Base-by-base conservation (phyloP, 768 basidiomycete species). In the Dioszegia hungarica region DNA sequence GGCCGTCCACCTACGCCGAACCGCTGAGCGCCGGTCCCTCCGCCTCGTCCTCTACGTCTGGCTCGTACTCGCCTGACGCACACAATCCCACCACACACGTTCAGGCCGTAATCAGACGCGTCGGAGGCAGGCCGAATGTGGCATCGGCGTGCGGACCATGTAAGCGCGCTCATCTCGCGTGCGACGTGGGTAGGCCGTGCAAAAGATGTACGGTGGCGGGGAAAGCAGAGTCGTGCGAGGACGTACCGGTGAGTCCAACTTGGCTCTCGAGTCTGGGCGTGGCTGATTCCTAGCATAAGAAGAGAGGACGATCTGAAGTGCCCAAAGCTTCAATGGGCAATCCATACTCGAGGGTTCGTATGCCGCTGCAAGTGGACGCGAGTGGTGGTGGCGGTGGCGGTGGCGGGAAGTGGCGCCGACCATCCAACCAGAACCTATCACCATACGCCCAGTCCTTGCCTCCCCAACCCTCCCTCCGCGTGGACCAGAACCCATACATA, bases 151-250 rank as follows among this genome's bases (percentile, higher is more conserved):
- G 70, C 55, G 68, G 55, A 20, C 70, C 70, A 2, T 72, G 70
- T 40, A 72, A 72, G 48, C 57, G 56, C 25, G 65, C 70, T 5
- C 70, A 72, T 60, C 37, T 72, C 41, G 70, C 67, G 9, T 72
- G 70, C 48, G 70, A 72, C 50, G 62, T 66, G 3, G 55, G 55
- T 2, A 41, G 70, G 47, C 70, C 70, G 6, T 72, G 70, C 41
- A 67, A 67, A 49, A 39, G 70, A 33, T 72, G 70, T 59, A 57
- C 61, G 5, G 69, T 61, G 24, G 59, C 69, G 61, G 67, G 68
- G 27, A 72, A 72, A 43, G 63, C 61, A 44, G 63, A 67, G 37
- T 41, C 49, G 10, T 72, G 70, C 45, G 62, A 65, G 58, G 70
- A 72, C 59, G 63, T 69, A n/a, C 67, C 70, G 11, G 70, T 72